Conservation (phyloP, 805 yeast species). For the Wickerhamiella shivajii region DNA sequence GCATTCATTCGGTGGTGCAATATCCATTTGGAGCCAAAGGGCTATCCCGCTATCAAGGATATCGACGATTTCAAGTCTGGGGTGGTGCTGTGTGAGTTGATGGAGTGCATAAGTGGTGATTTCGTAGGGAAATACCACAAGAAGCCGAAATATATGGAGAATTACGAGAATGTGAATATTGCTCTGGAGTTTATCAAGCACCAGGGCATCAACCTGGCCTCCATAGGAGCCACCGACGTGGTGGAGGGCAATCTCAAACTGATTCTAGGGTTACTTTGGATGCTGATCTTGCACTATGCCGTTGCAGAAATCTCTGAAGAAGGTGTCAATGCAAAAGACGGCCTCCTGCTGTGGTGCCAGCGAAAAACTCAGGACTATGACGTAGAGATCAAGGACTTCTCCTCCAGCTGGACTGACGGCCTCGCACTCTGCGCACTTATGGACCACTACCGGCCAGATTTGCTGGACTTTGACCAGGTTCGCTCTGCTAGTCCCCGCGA, state of each 20-base stretch:
- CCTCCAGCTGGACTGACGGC: slow-evolving; percentile 41
- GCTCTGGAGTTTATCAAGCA: slow-evolving; percentile 26
- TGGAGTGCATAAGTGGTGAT: slow-evolving; percentile 26
- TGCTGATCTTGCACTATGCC: slow-evolving; percentile 27
- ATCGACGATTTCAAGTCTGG: slow-evolving; percentile 25
- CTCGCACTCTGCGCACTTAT: slow-evolving; percentile 35
- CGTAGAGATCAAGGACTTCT: slow-evolving; percentile 34
- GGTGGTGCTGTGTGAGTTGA: slow-evolving; percentile 25
- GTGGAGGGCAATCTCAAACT: slow-evolving; percentile 89
- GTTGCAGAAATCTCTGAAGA: slow-evolving; percentile 28
- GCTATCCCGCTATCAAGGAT: slow-evolving; percentile 18
- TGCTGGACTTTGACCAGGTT: slow-evolving; percentile 25
- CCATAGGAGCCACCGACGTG: slow-evolving; percentile 60
- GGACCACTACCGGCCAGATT: slow-evolving; percentile 30
- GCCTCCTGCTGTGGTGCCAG: slow-evolving; percentile 42
- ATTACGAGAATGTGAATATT: slow-evolving; percentile 26
- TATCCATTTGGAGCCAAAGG: slow-evolving; percentile 21
- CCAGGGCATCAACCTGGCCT: slow-evolving; percentile 25
- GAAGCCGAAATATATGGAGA: slow-evolving; percentile 24
- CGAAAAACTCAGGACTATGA: slow-evolving; percentile 28
- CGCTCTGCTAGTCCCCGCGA: slow-evolving; percentile 21
- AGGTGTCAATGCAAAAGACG: slow-evolving; percentile 29
- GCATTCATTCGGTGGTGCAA: slow-evolving; percentile 29
- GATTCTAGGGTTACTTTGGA: slow-evolving; percentile 82
- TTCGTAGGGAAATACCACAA: slow-evolving; percentile 23